A percentile compares a stretch with the other conserved stretches of the same genome.
Evolutionary conservation across 225 moss, liverwort and hornwort species (phyloP).

Genomic region (Rhytidiadelphus loreus): DNA sequence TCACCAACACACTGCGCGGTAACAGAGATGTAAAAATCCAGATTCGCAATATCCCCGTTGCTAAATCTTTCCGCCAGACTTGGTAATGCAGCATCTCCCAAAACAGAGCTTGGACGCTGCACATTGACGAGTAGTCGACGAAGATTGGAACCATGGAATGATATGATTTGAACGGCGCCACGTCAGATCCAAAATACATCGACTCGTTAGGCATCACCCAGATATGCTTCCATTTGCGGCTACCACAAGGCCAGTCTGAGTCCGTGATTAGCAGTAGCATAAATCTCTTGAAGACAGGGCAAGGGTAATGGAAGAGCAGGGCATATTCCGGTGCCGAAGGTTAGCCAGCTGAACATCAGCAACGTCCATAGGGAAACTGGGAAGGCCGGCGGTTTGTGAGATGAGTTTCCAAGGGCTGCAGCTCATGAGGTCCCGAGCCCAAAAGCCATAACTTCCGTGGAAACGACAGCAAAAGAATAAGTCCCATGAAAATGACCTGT

Average conservation of each 20-base stretch:
- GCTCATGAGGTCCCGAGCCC: constrained; percentile 5
- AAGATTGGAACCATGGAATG: neutral
- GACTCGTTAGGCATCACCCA: neutral
- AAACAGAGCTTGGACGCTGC: neutral
- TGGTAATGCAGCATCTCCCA: neutral
- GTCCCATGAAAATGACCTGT: neutral
- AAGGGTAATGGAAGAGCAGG: neutral
- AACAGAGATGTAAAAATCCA: neutral
- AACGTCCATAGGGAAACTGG: neutral
- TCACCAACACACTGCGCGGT: neutral
- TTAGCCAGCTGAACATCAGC: neutral
- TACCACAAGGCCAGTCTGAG: neutral
- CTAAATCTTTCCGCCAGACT: neutral
- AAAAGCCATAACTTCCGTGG: constrained; percentile 12
- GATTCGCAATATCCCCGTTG: neutral
- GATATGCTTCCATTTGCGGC: neutral
- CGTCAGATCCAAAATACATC: constrained; percentile 5
- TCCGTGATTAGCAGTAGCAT: neutral
- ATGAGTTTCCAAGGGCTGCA: constrained; percentile 14
- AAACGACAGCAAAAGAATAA: neutral
- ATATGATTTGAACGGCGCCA: neutral
- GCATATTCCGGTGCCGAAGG: neutral
- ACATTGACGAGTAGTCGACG: neutral
- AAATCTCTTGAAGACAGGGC: neutral
- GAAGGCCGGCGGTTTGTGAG: constrained; percentile 1